phyloP scores from a whole-genome alignment of 2,329 filamentous ascomycete species.

The Rhynchosporium graminicola region DNA sequence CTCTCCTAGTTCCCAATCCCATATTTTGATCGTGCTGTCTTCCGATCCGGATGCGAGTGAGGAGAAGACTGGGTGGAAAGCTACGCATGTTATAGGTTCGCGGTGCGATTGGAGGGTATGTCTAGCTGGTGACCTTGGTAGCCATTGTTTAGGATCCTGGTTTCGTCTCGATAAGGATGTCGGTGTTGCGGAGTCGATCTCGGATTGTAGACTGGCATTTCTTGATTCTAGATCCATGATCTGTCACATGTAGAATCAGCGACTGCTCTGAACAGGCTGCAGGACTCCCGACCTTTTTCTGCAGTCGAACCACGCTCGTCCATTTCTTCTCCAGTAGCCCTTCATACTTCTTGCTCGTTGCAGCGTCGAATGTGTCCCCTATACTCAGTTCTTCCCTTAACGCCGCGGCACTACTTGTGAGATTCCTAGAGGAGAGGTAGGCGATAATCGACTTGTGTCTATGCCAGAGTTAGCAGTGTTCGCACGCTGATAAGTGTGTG shows the following conservation, averaged over 20 bases:
- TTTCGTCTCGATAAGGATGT: slow-evolving; percentile 73
- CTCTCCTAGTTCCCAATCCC: slow-evolving; percentile 95
- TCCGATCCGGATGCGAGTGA: slow-evolving; percentile 88
- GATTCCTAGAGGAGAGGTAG: slow-evolving; percentile 75
- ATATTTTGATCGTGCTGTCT: slow-evolving; percentile 93
- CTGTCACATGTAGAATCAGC: slow-evolving; percentile 46
- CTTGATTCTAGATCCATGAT: slow-evolving; percentile 91
- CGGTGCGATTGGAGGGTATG: slow-evolving; percentile 84
- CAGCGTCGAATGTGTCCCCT: slow-evolving; percentile 69
- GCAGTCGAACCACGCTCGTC: slow-evolving; percentile 90
- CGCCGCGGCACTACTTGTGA: slow-evolving; percentile 67
- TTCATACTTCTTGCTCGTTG: slow-evolving; percentile 91
- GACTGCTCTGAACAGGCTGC: slow-evolving; percentile 7
- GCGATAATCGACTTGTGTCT: slow-evolving; percentile 94
- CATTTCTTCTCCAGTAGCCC: slow-evolving; percentile 96
- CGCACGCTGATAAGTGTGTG: slow-evolving; percentile 14
- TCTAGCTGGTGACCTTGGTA: slow-evolving; percentile 78
- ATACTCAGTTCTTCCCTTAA: slow-evolving; percentile 78
- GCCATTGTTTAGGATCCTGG: slow-evolving; percentile 82
- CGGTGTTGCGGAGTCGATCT: slow-evolving; percentile 81
- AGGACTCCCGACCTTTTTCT: slow-evolving; percentile 74
- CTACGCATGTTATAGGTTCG: slow-evolving; percentile 79
- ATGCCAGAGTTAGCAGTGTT: slow-evolving; percentile 35
- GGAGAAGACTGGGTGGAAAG: slow-evolving; percentile 90
- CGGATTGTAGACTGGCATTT: slow-evolving; percentile 71